Evolutionary conservation across 163 green algal genomes (phyloP), one percentile per base, ranked within the genome.

Genomic region (Scenedesmus sp.): DNA sequence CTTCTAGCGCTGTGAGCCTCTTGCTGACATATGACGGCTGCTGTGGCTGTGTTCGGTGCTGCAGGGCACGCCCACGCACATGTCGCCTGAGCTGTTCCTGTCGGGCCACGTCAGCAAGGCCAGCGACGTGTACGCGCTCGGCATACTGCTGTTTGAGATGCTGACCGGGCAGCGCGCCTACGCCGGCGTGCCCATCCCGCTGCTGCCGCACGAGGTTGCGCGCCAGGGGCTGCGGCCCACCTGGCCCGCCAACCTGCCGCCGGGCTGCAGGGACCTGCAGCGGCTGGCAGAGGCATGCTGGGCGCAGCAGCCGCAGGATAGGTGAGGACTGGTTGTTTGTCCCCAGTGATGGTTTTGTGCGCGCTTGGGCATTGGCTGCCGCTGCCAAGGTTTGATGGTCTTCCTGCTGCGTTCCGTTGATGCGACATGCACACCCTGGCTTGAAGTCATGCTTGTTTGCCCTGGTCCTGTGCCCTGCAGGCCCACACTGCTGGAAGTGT

Each of bases 21-120:
- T 70, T n/a, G 0, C 79, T 84, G 40, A 46, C n/a, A 10, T 40
- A 1, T n/a, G 26, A 7, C 4, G 43, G 7, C 24, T 59, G 79
- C 79, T 37, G 22, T 22, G 56, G 22, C 40, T 56, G 76, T n/a
- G 0, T 80, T 18, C 2, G 18, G 15, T 44, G 3, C 49, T 83
- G 85, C 93, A 96, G 87, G 89, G 89, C 83, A 93, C 90, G 20
- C 76, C 79, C 40, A 93, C 76, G 18, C 91, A 94, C 90, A 93
- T 94, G 87, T 88, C 90, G 9, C 79, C 93, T 43, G 93, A 95
- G 91, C 73, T 95, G 56, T 89, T 95, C 35, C 49, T 95, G 82
- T 85, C 81, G 24, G 91, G 91, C 43, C 91, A 92, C 51, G 86
- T 95, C 6, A 93, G 86, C 79, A 94, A 95, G 85, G 93, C 92